A percentile compares a stretch with the other conserved stretches of the same genome.
phyloP scores from a whole-genome alignment of 176 grass and related monocot species.

The Musa beccarii region DNA sequence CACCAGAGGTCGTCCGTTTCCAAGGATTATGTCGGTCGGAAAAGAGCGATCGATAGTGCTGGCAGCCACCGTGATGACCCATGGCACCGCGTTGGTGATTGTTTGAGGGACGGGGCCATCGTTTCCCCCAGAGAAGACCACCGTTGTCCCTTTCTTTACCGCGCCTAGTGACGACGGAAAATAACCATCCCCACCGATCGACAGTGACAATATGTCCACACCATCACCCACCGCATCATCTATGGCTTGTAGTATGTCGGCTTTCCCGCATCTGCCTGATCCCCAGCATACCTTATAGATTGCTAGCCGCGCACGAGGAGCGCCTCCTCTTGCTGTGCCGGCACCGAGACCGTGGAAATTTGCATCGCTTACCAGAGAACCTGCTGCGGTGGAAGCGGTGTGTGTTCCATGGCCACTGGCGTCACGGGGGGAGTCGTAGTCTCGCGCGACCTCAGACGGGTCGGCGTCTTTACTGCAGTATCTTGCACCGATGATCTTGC shows the following conservation, averaged over 20 bases:
- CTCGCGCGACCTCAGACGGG: no score
- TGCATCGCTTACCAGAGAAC: conserved; percentile 40
- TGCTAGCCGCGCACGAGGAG: no score
- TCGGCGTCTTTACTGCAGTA: no score
- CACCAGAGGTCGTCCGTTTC: conserved; percentile 30
- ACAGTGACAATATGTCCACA: conserved; percentile 66
- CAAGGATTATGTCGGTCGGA: conserved; percentile 33
- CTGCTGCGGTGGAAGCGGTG: conserved; percentile 60
- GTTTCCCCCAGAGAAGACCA: conserved; percentile 62
- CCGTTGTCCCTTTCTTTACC: conserved; percentile 42
- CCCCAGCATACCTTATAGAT: no score
- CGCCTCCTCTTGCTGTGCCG: conserved; percentile 46
- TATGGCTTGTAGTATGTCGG: conserved; percentile 53
- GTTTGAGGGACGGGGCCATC: conserved; percentile 40
- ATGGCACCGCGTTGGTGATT: conserved; percentile 37
- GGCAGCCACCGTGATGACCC: conserved; percentile 60
- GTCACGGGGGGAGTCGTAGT: conserved; percentile 20
- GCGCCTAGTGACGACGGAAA: conserved; percentile 51
- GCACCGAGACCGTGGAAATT: conserved; percentile 37
- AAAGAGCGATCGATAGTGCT: conserved; percentile 56
- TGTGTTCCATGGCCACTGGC: conserved; percentile 57
- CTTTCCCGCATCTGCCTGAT: no score
- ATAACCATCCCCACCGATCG: conserved; percentile 28
- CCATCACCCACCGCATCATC: conserved; percentile 58
- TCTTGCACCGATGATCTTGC: no score